Evolutionary conservation across 2,329 filamentous ascomycete species (phyloP).

Genomic region (Ambrosiella xylebori): DNA sequence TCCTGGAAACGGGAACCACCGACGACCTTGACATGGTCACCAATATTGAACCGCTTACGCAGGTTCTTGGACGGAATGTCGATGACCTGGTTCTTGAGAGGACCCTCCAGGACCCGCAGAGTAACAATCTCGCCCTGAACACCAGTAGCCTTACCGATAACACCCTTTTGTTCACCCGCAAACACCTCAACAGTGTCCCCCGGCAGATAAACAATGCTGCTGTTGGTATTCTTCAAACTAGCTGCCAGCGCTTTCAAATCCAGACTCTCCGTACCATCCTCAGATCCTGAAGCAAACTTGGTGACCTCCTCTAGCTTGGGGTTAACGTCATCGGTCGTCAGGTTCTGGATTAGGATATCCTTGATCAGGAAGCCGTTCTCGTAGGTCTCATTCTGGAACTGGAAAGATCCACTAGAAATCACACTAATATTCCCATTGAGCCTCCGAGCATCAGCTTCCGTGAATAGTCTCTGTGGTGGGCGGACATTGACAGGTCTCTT

Average conservation of each 20-base stretch:
- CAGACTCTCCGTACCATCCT: slow-evolving; percentile 85
- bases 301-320: slow-evolving; percentile 89
- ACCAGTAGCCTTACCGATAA: slow-evolving; percentile 68
- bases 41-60: slow-evolving; percentile 78
- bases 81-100: slow-evolving; percentile 65
- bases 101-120: slow-evolving; percentile 67
- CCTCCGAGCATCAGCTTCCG: slow-evolving; percentile 81
- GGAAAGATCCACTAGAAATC: background rate
- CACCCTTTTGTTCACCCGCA: slow-evolving; percentile 83
- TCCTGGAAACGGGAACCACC: slow-evolving; percentile 87
- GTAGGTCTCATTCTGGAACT: slow-evolving; percentile 67
- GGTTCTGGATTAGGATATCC: slow-evolving; percentile 74
- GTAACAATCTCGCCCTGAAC: slow-evolving; percentile 88
- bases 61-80: slow-evolving; percentile 86
- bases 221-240: slow-evolving; percentile 69
- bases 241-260: slow-evolving; percentile 82
- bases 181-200: slow-evolving; percentile 96
- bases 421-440: slow-evolving; percentile 31
- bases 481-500: slow-evolving; percentile 57
- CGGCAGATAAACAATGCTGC: slow-evolving; percentile 69
- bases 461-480: slow-evolving; percentile 82
- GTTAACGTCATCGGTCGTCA: slow-evolving; percentile 79
- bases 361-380: slow-evolving; percentile 87
- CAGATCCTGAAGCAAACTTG: slow-evolving; percentile 73
- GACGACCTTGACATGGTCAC: slow-evolving; percentile 97